Conservation (phyloP, 129 eudicot genomes). For the Silybum marianum region DNA sequence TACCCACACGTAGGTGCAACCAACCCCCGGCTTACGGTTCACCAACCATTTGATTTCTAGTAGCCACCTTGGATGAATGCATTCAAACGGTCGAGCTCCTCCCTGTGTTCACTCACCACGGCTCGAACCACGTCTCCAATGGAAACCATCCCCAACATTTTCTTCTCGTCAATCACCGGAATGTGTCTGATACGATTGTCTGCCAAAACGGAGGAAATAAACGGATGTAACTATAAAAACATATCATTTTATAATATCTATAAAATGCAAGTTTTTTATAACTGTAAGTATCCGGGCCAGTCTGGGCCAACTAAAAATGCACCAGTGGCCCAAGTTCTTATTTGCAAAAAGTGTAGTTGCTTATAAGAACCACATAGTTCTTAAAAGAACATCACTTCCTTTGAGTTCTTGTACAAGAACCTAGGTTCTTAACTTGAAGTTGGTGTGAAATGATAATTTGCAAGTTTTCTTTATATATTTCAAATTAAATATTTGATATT, state of each 20-base stretch:
- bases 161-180: slow-evolving; percentile 79
- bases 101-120: slow-evolving; percentile 93
- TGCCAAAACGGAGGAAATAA: slow-evolving; percentile 36
- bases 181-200: slow-evolving; percentile 99
- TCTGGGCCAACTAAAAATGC: too few species aligned
- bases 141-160: slow-evolving; percentile 97
- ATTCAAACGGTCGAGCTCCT: slow-evolving; percentile 90
- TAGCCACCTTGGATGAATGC: slow-evolving; percentile 97
- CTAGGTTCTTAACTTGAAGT: too few species aligned
- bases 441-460: too few species aligned
- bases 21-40: slow-evolving; percentile 21
- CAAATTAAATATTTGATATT: too few species aligned
- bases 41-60: slow-evolving; percentile 48
- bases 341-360: too few species aligned
- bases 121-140: slow-evolving; percentile 99
- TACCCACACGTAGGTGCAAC: background rate
- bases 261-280: background rate
- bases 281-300: background rate
- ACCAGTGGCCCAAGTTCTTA: too few species aligned
- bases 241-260: background rate
- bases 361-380: too few species aligned
- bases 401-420: too few species aligned
- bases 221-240: background rate
- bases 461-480: too few species aligned
- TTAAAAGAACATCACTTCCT: too few species aligned